Conservation (phyloP, 179 eudicot genomes). For the Kewa caespitosa region DNA sequence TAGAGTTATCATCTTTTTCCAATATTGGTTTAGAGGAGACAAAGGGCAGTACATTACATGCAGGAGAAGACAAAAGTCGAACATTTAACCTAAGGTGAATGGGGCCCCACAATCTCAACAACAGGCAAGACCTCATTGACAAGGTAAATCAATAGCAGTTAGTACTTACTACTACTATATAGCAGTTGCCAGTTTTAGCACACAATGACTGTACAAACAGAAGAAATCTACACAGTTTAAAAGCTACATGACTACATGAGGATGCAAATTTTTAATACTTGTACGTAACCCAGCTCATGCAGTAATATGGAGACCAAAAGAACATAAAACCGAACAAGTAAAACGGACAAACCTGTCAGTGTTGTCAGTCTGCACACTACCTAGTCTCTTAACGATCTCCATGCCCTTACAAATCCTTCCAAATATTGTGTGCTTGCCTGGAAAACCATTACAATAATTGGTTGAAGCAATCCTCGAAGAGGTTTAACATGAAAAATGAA, state of each 20-base stretch:
- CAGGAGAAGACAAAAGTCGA: no score
- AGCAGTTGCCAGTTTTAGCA: background rate
- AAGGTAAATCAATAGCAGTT: background rate
- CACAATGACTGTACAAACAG: background rate
- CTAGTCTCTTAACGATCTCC: conserved; percentile 95
- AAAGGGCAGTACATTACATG: no score
- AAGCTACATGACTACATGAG: background rate
- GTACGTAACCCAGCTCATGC: background rate
- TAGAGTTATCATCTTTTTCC: no score
- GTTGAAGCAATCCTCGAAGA: background rate
- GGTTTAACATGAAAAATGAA: background rate
- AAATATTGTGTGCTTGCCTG: conserved; percentile 97
- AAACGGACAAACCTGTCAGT: conserved; percentile 62
- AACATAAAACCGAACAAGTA: background rate
- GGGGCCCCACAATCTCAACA: background rate
- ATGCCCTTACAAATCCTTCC: conserved; percentile 91
- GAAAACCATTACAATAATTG: conserved; percentile 7
- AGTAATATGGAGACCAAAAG: background rate
- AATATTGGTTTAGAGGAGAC: no score
- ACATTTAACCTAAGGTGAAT: no score
- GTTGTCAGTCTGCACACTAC: conserved; percentile 96
- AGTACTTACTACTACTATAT: background rate
- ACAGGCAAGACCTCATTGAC: background rate
- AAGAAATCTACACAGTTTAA: background rate
- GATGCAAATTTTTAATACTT: background rate